These are phyloP conservation scores for Erodium texanum DNA, from an alignment of 441 rosid species.

Conservation along the genomic window DNA sequence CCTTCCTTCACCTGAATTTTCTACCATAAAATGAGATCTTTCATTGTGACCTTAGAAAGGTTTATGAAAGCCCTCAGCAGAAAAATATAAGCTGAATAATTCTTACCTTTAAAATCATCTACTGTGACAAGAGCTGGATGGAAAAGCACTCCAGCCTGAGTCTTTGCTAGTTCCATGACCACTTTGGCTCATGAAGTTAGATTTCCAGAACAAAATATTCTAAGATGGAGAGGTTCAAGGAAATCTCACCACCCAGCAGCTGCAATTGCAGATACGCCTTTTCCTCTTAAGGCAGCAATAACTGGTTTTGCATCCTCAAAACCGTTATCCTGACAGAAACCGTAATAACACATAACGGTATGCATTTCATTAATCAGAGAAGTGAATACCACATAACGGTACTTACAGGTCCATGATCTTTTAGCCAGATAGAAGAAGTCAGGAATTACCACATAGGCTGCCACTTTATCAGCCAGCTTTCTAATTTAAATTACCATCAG, in stretches of 20 bases:
- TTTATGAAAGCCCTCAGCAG: background rate
- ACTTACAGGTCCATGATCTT: conserved; percentile 21
- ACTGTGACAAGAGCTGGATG: conserved; percentile 21
- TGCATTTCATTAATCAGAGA: too few species aligned
- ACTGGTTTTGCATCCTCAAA: conserved; percentile 20
- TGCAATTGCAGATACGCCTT: conserved; percentile 19
- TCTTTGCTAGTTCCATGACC: conserved; percentile 17
- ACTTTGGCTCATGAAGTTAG: conserved; percentile 18
- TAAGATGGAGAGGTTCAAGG: background rate
- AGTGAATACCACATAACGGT: background rate
- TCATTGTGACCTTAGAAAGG: background rate
- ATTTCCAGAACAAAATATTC: background rate
- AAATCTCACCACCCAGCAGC: conserved; percentile 25
- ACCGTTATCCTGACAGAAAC: conserved; percentile 18
- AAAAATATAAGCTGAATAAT: background rate
- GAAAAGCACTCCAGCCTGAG: conserved; percentile 20
- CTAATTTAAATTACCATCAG: conserved; percentile 4
- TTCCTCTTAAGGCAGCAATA: conserved; percentile 15
- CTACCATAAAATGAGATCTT: background rate
- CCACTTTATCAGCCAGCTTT: conserved; percentile 27
- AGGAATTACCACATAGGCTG: conserved; percentile 25
- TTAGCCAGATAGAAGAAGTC: conserved; percentile 27
- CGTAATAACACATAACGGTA: background rate
- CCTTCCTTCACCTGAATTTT: too few species aligned
- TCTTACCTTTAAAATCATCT: conserved; percentile 20